Percentiles rank a stretch among this genome's conserved stretches.
Evolutionary conservation across 257 asterid genomes (phyloP).

Genomic region (Vinca minor): DNA sequence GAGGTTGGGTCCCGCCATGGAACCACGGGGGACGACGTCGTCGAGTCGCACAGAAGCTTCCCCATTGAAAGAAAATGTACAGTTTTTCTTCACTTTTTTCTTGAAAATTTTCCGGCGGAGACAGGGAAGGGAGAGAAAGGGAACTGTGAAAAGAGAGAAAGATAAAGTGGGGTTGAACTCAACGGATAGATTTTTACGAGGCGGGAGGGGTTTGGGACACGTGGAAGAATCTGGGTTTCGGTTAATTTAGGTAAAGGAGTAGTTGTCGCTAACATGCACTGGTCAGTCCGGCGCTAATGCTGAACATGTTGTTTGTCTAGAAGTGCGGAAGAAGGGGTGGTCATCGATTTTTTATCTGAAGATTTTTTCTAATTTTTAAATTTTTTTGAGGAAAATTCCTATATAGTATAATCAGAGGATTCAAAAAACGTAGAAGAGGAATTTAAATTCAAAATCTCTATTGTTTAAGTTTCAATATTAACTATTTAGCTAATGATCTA

Average conservation of each 20-base stretch:
- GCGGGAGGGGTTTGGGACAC: constrained; percentile 31
- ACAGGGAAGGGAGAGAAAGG: constrained; percentile 16
- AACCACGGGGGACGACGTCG: constrained; percentile 73
- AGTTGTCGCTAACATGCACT: constrained; percentile 7
- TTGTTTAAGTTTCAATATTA: too few species aligned
- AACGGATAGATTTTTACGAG: constrained; percentile 61
- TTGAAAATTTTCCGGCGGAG: constrained; percentile 3
- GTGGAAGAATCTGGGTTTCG: constrained; percentile 24
- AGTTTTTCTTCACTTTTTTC: too few species aligned
- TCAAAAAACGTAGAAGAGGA: too few species aligned
- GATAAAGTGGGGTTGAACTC: constrained; percentile 20
- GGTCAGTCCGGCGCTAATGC: constrained; percentile 9
- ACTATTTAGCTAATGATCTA: too few species aligned
- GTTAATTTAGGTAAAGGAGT: background rate
- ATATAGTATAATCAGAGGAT: too few species aligned
- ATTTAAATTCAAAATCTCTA: too few species aligned
- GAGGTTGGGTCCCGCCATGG: constrained; percentile 84
- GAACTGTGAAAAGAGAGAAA: constrained; percentile 9
- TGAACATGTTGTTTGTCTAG: too few species aligned
- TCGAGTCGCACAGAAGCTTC: constrained; percentile 77
- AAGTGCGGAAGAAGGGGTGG: too few species aligned
- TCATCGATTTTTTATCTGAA: too few species aligned
- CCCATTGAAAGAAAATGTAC: too few species aligned
- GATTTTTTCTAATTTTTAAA: too few species aligned
- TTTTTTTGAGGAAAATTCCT: too few species aligned